These are phyloP conservation scores for Infundibulicybe gibba DNA, from an alignment of 768 basidiomycete species.

Conservation along the genomic window DNA sequence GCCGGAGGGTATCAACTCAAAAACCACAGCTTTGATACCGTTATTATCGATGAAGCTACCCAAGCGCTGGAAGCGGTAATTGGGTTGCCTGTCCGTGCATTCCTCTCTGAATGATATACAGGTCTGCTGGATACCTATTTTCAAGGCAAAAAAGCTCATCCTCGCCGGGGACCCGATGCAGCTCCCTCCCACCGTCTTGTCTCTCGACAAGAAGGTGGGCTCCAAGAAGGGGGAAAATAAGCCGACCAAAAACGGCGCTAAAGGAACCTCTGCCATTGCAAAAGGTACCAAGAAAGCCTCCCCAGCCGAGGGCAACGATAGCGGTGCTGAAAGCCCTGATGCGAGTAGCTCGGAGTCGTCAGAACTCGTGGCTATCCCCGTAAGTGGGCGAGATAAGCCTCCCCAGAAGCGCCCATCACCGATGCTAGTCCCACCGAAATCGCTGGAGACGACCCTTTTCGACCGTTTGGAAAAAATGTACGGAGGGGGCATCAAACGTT, in stretches of 20 bases:
- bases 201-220: conserved; percentile 44
- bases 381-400: conserved; percentile 1
- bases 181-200: conserved; percentile 89
- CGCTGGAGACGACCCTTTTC: conserved; percentile 88
- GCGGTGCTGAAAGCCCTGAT: neutral
- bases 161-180: conserved; percentile 96
- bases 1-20: conserved; percentile 82
- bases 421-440: conserved; percentile 54
- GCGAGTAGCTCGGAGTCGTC: conserved; percentile 5
- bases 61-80: conserved; percentile 90
- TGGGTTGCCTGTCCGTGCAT: conserved; percentile 3
- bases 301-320: neutral
- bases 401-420: conserved; percentile 1
- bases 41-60: conserved; percentile 97
- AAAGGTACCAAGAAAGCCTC: conserved; percentile 4
- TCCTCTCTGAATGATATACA: conserved; percentile 16
- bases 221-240: conserved; percentile 18
- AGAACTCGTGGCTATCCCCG: conserved; percentile 2
- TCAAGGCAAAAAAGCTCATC: conserved; percentile 87
- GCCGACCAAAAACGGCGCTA: neutral
- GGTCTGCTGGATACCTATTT: conserved; percentile 95
- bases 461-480: conserved; percentile 90
- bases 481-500: conserved; percentile 74
- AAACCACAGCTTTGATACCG: conserved; percentile 81
- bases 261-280: conserved; percentile 4